Conservation (phyloP, 140 eudicot species). For the Erigeron philadelphicus region DNA sequence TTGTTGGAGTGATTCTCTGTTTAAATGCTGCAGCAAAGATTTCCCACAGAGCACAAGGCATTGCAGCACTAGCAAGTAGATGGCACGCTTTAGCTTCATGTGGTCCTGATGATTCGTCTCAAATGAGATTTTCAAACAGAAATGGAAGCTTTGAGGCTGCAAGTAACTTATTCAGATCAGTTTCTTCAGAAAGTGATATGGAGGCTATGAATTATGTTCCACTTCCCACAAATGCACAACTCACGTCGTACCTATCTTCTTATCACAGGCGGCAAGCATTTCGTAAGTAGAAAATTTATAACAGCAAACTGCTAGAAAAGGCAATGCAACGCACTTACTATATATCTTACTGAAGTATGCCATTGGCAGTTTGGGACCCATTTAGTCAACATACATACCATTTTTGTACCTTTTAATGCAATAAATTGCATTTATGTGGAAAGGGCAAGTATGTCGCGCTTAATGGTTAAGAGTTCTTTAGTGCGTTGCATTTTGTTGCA, state of each 20-base stretch:
- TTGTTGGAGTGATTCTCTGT: constrained; percentile 68
- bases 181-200: constrained; percentile 61
- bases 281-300: constrained; percentile 40
- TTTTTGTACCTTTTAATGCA: too few species aligned
- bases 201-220: constrained; percentile 56
- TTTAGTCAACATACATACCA: too few species aligned
- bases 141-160: constrained; percentile 25
- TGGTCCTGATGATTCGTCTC: constrained; percentile 46
- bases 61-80: constrained; percentile 69
- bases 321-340: background rate
- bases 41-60: constrained; percentile 75
- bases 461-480: too few species aligned
- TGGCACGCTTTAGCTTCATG: constrained; percentile 83
- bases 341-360: too few species aligned
- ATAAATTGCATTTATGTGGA: too few species aligned
- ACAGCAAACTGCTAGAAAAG: too few species aligned
- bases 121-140: constrained; percentile 34
- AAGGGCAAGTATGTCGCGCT: too few species aligned
- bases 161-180: constrained; percentile 28
- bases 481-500: background rate
- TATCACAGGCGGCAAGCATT: constrained; percentile 77
- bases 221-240: constrained; percentile 40
- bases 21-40: constrained; percentile 85
- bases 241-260: constrained; percentile 59
- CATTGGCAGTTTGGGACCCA: too few species aligned